Conservation (phyloP, 768 basidiomycete species). For the Daedaleopsis sinensis region DNA sequence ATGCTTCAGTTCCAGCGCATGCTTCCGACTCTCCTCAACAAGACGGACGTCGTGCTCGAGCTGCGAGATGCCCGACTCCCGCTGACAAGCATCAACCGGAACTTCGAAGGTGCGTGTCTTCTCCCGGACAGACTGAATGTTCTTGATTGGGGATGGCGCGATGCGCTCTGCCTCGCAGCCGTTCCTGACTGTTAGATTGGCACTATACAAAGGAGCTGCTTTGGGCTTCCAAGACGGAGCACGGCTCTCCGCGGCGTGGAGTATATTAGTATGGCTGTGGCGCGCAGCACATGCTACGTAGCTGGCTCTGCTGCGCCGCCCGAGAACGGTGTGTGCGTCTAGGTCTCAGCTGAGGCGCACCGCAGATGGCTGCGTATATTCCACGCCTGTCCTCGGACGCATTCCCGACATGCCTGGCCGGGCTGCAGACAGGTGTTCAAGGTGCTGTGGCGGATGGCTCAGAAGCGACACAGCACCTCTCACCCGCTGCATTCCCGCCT, state of each 20-base stretch:
- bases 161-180: no score
- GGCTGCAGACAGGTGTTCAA: not conserved
- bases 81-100: slow-evolving; percentile 90
- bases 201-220: no score
- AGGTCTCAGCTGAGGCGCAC: not conserved
- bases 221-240: not conserved
- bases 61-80: slow-evolving; percentile 92
- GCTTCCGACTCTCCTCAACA: slow-evolving; percentile 74
- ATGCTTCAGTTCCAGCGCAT: slow-evolving; percentile 87
- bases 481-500: no score
- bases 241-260: not conserved
- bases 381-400: not conserved
- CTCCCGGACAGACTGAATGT: slow-evolving; percentile 21
- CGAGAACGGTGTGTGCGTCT: not conserved
- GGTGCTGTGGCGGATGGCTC: not conserved
- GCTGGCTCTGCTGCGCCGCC: not conserved
- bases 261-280: not conserved
- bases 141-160: no score
- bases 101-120: slow-evolving; percentile 71
- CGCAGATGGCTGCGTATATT: not conserved
- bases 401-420: not conserved
- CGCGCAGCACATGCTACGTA: not conserved
- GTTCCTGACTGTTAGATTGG: no score
- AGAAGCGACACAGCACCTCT: not conserved
- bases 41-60: slow-evolving; percentile 92